Evolutionary conservation across 1,284 basidiomycete species (phyloP), one percentile per base, ranked within the genome.

Genomic region (Polyporus tsugae): DNA sequence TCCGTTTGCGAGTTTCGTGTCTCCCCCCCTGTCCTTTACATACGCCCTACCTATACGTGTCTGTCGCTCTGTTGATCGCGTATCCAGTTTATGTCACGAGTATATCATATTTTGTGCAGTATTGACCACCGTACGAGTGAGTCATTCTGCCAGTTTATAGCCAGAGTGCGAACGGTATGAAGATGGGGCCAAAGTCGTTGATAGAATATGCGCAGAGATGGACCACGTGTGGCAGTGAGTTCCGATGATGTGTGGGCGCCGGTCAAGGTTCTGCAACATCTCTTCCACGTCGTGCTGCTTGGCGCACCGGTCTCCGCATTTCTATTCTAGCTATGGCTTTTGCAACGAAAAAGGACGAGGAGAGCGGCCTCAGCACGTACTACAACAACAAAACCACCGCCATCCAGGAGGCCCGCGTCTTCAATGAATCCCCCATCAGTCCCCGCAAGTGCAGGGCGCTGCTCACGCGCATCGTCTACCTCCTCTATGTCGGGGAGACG

Each of bases 391-490:
- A 97, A 82, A 95, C 94, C 29, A 98, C 96, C 3, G 93, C 98
- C 73, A 93, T 98, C 73, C 98, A 99, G 81, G 98, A 99, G 82
- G 97, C 98, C 70, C 92, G 98, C 73, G 95, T 97, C 72, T 99
- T 99, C 90, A 99, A 99, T 85, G 97, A 99, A 81, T 97, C 96
- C 19, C 97, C 97, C 74, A 97, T 99, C 82, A 96, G 94, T 78
- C 95, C 95, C 25, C 89, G 97, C 77, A 98, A 97, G 86, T 99
- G 97, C 83, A 91, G 97, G 78, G 94, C 97, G 58, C 88, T 99
- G 68, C 89, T 99, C 75, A 99, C 97, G 60, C 91, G 98, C 79
- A 96, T 99, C 78, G 93, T 99, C 65, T 98, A 99, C 82, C 87
- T 99, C 67, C 87, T 99, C 68, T 99, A 99, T 82, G 91, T 95